phyloP scores from a whole-genome alignment of 108 stramenopile species.

The Discostella stelligeroides region DNA sequence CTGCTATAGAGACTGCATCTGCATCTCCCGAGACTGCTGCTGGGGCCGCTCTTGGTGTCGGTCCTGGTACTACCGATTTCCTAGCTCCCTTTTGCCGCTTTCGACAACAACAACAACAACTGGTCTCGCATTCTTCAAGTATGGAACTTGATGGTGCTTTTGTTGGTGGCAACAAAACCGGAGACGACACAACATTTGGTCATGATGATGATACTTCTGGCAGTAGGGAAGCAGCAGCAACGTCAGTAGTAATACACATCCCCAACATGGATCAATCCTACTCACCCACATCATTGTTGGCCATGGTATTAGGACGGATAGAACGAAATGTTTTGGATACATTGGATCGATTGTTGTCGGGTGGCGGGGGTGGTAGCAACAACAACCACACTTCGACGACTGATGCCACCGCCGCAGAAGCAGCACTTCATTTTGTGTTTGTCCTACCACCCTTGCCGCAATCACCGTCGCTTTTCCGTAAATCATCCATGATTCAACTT shows the following conservation, averaged over 20 bases:
- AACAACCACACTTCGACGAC: not conserved
- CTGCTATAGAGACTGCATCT: not conserved
- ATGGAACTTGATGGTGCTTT: too few relatives aligned
- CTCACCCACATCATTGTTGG: conserved; percentile 28
- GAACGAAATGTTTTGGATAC: conserved; percentile 23
- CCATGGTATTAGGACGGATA: conserved; percentile 44
- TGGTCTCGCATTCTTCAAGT: not conserved
- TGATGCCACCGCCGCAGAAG: too few relatives aligned
- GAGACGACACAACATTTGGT: too few relatives aligned
- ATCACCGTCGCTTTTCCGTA: too few relatives aligned
- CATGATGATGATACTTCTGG: too few relatives aligned
- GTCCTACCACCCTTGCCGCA: conserved; percentile 12
- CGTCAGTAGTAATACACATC: not conserved
- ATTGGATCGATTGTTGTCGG: not conserved
- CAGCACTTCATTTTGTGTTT: conserved; percentile 14
- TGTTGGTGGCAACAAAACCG: not conserved
- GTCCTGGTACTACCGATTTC: conserved; percentile 4
- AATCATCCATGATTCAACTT: conserved; percentile 6
- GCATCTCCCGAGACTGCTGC: too few relatives aligned
- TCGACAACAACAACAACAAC: not conserved
- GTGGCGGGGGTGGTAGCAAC: not conserved
- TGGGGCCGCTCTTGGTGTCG: not conserved
- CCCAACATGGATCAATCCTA: conserved; percentile 11
- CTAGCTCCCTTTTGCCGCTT: conserved; percentile 24
- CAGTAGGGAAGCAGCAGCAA: too few relatives aligned